A percentile compares a stretch with the other conserved stretches of the same genome.
Evolutionary conservation across 2,329 filamentous ascomycete species (phyloP).

Genomic region (Aspergillus oerlinghausenensis): DNA sequence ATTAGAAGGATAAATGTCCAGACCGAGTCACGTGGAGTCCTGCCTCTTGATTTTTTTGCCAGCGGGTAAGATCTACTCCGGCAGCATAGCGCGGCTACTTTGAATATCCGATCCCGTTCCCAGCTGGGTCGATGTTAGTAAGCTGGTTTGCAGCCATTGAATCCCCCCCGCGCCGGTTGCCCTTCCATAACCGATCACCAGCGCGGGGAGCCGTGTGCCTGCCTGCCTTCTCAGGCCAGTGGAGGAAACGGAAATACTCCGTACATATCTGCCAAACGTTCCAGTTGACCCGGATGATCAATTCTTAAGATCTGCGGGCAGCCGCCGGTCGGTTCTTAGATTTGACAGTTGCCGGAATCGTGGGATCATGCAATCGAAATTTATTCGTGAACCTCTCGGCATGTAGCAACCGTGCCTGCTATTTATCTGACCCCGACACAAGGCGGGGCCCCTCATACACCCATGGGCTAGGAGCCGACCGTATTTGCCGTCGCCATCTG

Average conservation of each 20-base stretch:
- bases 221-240: background rate
- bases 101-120: background rate
- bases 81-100: background rate
- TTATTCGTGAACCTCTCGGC: background rate
- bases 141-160: background rate
- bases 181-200: no score
- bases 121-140: no score
- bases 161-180: no score
- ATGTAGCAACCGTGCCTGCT: background rate
- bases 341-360: background rate
- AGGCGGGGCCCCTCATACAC: background rate
- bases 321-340: no score
- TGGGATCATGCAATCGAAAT: background rate
- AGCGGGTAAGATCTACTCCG: background rate
- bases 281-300: background rate
- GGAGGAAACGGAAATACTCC: no score
- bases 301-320: background rate
- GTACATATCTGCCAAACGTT: background rate
- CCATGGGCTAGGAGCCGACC: background rate
- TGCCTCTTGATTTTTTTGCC: background rate
- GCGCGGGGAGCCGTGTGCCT: background rate
- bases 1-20: background rate
- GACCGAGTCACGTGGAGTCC: background rate
- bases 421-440: background rate
- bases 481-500: background rate